phyloP scores from a whole-genome alignment of 192 early-diverging fungal genomes.

The Umbelopsis vinacea region DNA sequence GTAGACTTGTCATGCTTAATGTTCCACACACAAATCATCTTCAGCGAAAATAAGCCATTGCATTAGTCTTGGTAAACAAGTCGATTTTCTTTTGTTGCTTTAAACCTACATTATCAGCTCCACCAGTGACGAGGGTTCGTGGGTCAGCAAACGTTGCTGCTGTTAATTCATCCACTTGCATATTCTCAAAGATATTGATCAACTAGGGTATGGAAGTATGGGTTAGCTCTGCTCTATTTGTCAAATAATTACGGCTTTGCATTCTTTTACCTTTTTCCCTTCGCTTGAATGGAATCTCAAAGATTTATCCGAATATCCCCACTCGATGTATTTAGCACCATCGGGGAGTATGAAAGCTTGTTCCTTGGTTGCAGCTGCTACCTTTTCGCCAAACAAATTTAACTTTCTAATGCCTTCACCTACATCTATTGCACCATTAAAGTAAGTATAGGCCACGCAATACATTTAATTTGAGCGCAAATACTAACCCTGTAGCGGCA shows the following conservation, averaged over 20 bases:
- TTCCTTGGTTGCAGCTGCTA: constrained; percentile 42
- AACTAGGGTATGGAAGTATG: constrained; percentile 28
- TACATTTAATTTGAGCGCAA: too few species aligned
- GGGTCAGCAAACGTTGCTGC: constrained; percentile 62
- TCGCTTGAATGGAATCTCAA: constrained; percentile 57
- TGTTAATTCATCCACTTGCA: constrained; percentile 64
- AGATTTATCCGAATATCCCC: constrained; percentile 67
- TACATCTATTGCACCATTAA: constrained; percentile 44
- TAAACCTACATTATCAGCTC: constrained; percentile 51
- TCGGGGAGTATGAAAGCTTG: constrained; percentile 51
- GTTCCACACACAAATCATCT: constrained; percentile 67
- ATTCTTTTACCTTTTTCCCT: constrained; percentile 46
- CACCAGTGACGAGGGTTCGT: constrained; percentile 63
- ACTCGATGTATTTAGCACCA: constrained; percentile 58
- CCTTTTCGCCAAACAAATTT: constrained; percentile 48
- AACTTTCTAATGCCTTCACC: constrained; percentile 55
- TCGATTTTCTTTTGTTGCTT: neutral
- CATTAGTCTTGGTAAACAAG: neutral
- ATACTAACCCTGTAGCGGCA: constrained; percentile 54
- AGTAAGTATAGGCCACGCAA: too few species aligned
- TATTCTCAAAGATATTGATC: constrained; percentile 60
- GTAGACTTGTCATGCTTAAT: constrained; percentile 46
- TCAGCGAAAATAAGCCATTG: neutral
- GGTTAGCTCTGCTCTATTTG: neutral
- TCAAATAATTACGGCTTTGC: neutral